Base-by-base conservation (phyloP, 176 grass and related monocot genomes). In the Carex pumila region DNA sequence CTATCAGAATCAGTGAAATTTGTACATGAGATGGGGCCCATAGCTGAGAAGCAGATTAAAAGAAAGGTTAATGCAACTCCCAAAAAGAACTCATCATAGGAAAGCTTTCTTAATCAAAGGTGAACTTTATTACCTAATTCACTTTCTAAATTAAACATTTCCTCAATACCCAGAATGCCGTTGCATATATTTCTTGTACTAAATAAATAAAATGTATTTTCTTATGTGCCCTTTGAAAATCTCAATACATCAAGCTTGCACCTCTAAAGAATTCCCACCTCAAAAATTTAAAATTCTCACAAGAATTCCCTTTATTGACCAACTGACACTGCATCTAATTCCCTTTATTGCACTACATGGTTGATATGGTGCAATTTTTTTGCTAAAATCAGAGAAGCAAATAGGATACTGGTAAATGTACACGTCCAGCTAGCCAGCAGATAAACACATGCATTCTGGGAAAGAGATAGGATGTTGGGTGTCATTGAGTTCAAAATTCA, bases 1-100 rank as follows among this genome's bases (percentile, higher is more conserved):
- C 87, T 99, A 64, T 99, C 96, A 18, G 93, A 95, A 85, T 99
- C 96, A 75, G 91, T 95, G 19, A 95, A 95, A 52, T 91, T 95
- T 89, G 91, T 99, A 81, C 88, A 91, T 88, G 93, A 99, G 79
- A 95, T 90, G 83, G 88, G 91, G 45, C 54, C 83, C 4, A 87
- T 82, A 59, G 87, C 85, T 59, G 89, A 99, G 72, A 92, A 91
- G 82, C 74, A 86, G 61, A 83, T 89, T 57, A 71, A 87, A 84
- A 83, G 84, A 57, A 85, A 94, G 56, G 82, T 47, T 49, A 88
- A 70, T 85, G 85, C 81, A 81, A 68, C 60, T 29, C 66, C 83
- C 14, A 57, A 62, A 67, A 94, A 87, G 53, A 30, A 59, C 58
- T 79, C 62, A 34, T 89, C 87, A 5, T 87, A 87, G 80, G 22